These are phyloP conservation scores for Ganoderma boninense DNA, from an alignment of 1,284 basidiomycete species.

Conservation along the genomic window DNA sequence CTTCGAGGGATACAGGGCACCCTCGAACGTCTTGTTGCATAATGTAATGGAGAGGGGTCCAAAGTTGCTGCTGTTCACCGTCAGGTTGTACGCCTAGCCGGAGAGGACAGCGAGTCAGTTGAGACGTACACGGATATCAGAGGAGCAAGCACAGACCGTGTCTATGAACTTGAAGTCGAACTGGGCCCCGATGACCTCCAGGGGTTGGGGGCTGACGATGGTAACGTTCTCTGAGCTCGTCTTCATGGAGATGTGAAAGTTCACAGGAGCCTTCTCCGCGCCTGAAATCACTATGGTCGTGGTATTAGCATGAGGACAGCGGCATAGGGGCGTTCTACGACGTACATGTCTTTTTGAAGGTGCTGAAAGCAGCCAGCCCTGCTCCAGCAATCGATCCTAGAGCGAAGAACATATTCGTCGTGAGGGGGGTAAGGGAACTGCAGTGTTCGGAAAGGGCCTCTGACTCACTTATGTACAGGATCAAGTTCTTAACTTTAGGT, in stretches of 20 bases:
- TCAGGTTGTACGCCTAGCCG: neutral
- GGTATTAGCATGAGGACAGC: neutral
- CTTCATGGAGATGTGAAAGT: neutral
- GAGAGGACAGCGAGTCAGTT: neutral
- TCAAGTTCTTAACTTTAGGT: neutral
- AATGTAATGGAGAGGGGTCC: neutral
- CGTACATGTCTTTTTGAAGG: slow-evolving; percentile 2
- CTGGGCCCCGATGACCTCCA: neutral
- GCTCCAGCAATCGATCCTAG: neutral
- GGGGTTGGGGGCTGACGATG: neutral
- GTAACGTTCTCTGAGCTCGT: neutral
- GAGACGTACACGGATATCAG: neutral
- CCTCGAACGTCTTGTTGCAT: neutral
- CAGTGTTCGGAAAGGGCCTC: neutral
- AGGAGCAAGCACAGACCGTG: neutral
- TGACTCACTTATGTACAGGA: neutral
- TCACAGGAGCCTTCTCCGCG: neutral
- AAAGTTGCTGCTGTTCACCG: neutral
- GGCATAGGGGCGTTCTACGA: neutral
- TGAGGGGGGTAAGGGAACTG: neutral
- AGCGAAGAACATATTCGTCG: neutral
- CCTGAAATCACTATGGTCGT: neutral
- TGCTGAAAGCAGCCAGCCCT: neutral
- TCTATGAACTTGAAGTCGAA: slow-evolving; percentile 4
- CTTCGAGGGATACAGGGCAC: neutral